These are phyloP conservation scores for Colletotrichum euphorbiae DNA, from an alignment of 2,329 filamentous ascomycete species.

Conservation along the genomic window DNA sequence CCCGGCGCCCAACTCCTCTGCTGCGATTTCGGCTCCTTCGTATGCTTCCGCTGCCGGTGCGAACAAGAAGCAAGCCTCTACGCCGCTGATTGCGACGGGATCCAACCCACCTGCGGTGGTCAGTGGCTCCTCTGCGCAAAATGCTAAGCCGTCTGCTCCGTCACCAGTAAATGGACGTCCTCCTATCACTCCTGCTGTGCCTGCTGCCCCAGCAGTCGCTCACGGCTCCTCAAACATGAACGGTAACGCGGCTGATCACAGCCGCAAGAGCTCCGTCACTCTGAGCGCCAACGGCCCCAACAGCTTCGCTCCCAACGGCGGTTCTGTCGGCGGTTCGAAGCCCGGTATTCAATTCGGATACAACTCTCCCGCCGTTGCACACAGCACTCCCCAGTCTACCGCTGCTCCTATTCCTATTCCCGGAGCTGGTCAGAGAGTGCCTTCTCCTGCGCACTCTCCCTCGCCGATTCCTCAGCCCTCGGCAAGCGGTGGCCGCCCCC, in stretches of 20 bases:
- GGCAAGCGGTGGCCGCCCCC: slow-evolving; percentile 86
- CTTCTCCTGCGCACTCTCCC: slow-evolving; percentile 88
- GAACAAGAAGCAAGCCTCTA: slow-evolving; percentile 71
- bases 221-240: slow-evolving; percentile 73
- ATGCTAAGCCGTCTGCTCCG: slow-evolving; percentile 74
- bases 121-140: slow-evolving; percentile 62
- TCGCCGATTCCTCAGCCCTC: slow-evolving; percentile 92
- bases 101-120: slow-evolving; percentile 67
- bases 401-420: slow-evolving; percentile 72
- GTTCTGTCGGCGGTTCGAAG: slow-evolving; percentile 67
- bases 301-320: slow-evolving; percentile 82
- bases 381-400: slow-evolving; percentile 73
- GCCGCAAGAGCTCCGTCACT: slow-evolving; percentile 88
- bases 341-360: slow-evolving; percentile 86
- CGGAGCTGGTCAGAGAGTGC: slow-evolving; percentile 73
- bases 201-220: slow-evolving; percentile 70
- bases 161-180: slow-evolving; percentile 89
- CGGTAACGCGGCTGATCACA: slow-evolving; percentile 78
- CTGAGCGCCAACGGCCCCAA: slow-evolving; percentile 87
- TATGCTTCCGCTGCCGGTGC: slow-evolving; percentile 76
- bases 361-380: slow-evolving; percentile 73
- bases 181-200: slow-evolving; percentile 76
- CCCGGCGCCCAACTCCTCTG: slow-evolving; percentile 67
- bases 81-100: slow-evolving; percentile 71
- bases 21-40: slow-evolving; percentile 69